Evolutionary conservation across 169 alveolate species (phyloP), one percentile per base, ranked within the genome.

Genomic region (Besnoitia besnoiti): DNA sequence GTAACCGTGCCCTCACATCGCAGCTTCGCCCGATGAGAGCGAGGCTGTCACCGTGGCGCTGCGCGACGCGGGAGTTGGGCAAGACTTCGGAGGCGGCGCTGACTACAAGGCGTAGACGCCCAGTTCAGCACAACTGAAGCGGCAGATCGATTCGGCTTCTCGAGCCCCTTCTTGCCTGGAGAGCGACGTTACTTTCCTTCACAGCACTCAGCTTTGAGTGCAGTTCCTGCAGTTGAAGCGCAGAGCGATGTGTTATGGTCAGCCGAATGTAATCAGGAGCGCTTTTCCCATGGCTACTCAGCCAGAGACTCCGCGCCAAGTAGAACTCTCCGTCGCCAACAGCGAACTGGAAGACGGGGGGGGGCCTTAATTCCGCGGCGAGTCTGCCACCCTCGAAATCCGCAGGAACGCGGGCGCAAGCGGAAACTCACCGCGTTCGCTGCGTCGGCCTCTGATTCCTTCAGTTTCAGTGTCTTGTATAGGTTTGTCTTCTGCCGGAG

Each of bases 401-500:
- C n/a, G n/a, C n/a, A n/a, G n/a, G n/a, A n/a, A n/a, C n/a, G n/a
- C n/a, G n/a, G n/a, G n/a, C n/a, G n/a, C n/a, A n/a, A 55, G 24
- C 5, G 30, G n/a, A 19, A 5, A 19, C 67, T 55, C 67, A 55
- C 67, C 12, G 67, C 67, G 12, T 19, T 5, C 7, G 67, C 67
- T 19, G 7, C 30, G 33, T 55, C 67, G 67, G 67, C 67, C 67
- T 3, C 67, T 16, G 67, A 21, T 55, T 55, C 67, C 67, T 55
- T 55, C 30, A 37, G 14, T 73, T 77, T 77, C 59, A 77, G 87
- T 10, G 12, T 37, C 30, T 77, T 77, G 87, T 16, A 77, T 55
- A 77, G 87, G 40, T 16, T 77, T 19, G 87, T 77, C 40, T 77
- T 77, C 59, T 77, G 44, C 40, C 87, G 87, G 24, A 77, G 87